These are phyloP conservation scores for Arctostaphylos glauca DNA, from an alignment of 148 eudicot species.

Conservation along the genomic window DNA sequence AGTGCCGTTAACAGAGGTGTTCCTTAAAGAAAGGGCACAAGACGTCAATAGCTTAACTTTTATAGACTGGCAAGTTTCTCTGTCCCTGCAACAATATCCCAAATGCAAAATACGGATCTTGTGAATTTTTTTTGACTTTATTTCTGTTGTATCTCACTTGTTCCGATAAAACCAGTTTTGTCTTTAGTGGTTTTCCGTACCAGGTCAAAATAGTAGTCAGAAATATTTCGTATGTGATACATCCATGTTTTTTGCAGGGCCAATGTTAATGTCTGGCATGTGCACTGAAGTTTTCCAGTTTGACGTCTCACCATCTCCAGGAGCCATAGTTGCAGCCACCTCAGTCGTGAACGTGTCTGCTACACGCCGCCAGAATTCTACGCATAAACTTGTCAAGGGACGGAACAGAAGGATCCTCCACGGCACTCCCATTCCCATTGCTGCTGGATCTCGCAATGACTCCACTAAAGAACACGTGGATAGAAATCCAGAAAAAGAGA, in stretches of 20 bases:
- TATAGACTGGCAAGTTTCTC: too few species aligned
- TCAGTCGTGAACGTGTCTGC: constrained; percentile 44
- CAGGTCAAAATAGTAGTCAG: neutral
- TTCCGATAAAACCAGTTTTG: neutral
- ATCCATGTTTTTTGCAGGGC: constrained; percentile 46
- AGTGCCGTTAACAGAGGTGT: too few species aligned
- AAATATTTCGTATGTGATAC: neutral
- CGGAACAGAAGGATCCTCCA: constrained; percentile 80
- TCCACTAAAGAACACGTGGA: constrained; percentile 37
- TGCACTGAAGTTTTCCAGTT: constrained; percentile 98
- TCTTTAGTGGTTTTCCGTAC: neutral
- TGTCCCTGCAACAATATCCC: too few species aligned
- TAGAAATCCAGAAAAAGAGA: constrained; percentile 41
- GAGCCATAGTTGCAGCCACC: constrained; percentile 72
- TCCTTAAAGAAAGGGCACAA: too few species aligned
- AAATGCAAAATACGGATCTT: too few species aligned
- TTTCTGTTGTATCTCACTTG: neutral
- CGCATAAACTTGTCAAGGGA: constrained; percentile 41
- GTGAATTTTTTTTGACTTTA: neutral
- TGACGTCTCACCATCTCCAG: constrained; percentile 68
- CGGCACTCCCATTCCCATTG: constrained; percentile 53
- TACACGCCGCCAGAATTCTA: constrained; percentile 41
- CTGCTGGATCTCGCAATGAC: constrained; percentile 40
- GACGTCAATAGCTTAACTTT: too few species aligned
- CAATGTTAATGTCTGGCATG: constrained; percentile 93